Evolutionary conservation across 2,329 filamentous ascomycete genomes (phyloP).

Genomic region (Cryphonectria carpinicola): DNA sequence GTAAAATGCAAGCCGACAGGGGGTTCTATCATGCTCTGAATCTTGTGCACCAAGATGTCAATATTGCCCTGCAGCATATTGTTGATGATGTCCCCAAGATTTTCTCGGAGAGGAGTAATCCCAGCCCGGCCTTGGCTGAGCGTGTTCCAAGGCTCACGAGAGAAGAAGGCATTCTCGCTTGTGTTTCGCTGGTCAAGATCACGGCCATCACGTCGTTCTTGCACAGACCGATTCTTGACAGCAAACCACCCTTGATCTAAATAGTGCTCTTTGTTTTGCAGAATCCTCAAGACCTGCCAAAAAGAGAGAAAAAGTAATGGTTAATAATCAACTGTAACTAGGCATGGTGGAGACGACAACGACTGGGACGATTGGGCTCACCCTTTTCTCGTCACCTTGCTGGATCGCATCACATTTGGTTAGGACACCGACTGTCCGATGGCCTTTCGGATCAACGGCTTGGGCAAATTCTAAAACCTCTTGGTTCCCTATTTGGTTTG

Average conservation of each 20-base stretch:
- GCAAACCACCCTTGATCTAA: not conserved
- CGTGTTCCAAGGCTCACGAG: not conserved
- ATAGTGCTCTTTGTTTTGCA: conserved; percentile 3
- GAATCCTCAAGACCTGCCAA: not conserved
- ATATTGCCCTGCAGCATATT: conserved; percentile 19
- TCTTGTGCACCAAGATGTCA: conserved; percentile 16
- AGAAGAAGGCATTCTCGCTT: conserved; percentile 28
- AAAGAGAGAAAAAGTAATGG: no score
- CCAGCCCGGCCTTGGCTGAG: conserved; percentile 3
- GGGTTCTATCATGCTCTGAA: conserved; percentile 12
- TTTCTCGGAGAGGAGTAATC: conserved; percentile 11
- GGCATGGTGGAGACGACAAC: not conserved
- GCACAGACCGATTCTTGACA: conserved; percentile 20
- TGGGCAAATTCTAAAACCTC: conserved; percentile 19
- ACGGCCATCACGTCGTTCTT: conserved; percentile 28
- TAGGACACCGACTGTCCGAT: conserved; percentile 28
- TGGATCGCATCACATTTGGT: conserved; percentile 24
- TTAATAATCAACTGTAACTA: not conserved
- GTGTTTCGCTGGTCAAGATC: conserved; percentile 32
- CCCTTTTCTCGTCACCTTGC: conserved; percentile 21
- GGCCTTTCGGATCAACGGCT: conserved; percentile 23
- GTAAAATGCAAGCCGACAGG: not conserved
- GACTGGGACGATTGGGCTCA: not conserved
- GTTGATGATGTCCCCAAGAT: conserved; percentile 17
- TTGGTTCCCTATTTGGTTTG: conserved; percentile 10